Evolutionary conservation across 768 basidiomycete genomes (phyloP), one percentile per base, ranked within the genome.

Genomic region (Pisolithus sp.): DNA sequence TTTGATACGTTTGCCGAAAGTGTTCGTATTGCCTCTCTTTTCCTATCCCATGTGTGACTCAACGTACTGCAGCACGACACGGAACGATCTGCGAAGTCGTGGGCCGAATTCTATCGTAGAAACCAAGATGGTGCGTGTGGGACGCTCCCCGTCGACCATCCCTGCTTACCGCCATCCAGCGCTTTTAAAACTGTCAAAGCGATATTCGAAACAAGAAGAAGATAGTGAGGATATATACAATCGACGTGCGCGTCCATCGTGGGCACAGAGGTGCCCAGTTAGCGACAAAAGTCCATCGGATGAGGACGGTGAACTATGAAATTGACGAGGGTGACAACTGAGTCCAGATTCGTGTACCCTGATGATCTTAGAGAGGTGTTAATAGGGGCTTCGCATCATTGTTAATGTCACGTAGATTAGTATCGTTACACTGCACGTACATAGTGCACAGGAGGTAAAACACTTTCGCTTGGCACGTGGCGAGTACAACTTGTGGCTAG

Each of bases 41-140:
- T 51, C 15, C 51, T 6, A 38, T 48, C 31, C n/a, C 21, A 20
- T 10, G 20, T 34, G 42, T 26, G 12, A 44, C 47, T 57, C 39
- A 57, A 48, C 46, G n/a, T 36, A 26, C 47, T 7, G 12, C 42
- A 86, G 84, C 73, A 77, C 60, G 77, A 77, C 59, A 65, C 61
- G 15, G 58, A 55, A 30, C 72, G 85, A 54, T 71, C 79, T 34
- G 62, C 64, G 3, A 82, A 78, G 58, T 73, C 82, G 7, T 86
- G 84, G 84, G 73, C 68, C 18, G 81, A 84, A 60, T 80, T 76
- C 56, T 83, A 79, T 58, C 73, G 81, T 28, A 71, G 68, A 52
- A 68, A 81, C 54, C 76, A 81, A 62, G 46, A 62, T 52, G 67
- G 85, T 83, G 47, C 38, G 68, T 18, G 66, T 56, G 30, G n/a